These are phyloP conservation scores for Neurospora sp. DNA, from an alignment of 495 filamentous ascomycete species.

Conservation along the genomic window DNA sequence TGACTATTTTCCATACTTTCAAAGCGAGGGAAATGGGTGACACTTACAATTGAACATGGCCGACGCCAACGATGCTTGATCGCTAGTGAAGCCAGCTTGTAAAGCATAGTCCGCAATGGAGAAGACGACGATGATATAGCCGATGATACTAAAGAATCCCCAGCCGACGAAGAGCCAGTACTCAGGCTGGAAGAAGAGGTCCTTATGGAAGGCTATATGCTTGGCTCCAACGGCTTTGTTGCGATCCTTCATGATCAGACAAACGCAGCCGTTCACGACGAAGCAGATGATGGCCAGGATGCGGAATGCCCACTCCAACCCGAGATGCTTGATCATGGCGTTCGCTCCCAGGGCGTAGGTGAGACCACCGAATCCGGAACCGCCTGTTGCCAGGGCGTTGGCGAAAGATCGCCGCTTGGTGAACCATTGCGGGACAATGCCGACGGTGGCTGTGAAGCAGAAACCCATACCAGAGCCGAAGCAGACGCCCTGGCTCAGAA, in stretches of 20 bases:
- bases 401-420: slow-evolving; percentile 56
- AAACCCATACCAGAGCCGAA: slow-evolving; percentile 73
- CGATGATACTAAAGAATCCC: slow-evolving; percentile 61
- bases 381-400: slow-evolving; percentile 60
- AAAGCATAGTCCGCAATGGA: slow-evolving; percentile 60
- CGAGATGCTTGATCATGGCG: slow-evolving; percentile 50
- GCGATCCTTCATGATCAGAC: slow-evolving; percentile 52
- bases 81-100: slow-evolving; percentile 50
- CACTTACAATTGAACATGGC: slow-evolving; percentile 62
- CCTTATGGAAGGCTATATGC: slow-evolving; percentile 52
- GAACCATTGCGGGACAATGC: slow-evolving; percentile 76
- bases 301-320: slow-evolving; percentile 56
- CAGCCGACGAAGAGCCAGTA: slow-evolving; percentile 57
- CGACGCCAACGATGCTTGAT: slow-evolving; percentile 59
- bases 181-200: slow-evolving; percentile 48
- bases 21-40: neutral
- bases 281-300: slow-evolving; percentile 54
- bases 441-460: slow-evolving; percentile 60
- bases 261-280: slow-evolving; percentile 47
- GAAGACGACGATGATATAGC: slow-evolving; percentile 63
- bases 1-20: slow-evolving; percentile 25
- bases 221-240: slow-evolving; percentile 57
- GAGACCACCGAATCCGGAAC: slow-evolving; percentile 67
- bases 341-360: slow-evolving; percentile 47
- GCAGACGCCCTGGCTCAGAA: slow-evolving; percentile 65